Evolutionary conservation across 495 filamentous ascomycete species (phyloP).

Genomic region (Podospora bellae-mahoneyi): DNA sequence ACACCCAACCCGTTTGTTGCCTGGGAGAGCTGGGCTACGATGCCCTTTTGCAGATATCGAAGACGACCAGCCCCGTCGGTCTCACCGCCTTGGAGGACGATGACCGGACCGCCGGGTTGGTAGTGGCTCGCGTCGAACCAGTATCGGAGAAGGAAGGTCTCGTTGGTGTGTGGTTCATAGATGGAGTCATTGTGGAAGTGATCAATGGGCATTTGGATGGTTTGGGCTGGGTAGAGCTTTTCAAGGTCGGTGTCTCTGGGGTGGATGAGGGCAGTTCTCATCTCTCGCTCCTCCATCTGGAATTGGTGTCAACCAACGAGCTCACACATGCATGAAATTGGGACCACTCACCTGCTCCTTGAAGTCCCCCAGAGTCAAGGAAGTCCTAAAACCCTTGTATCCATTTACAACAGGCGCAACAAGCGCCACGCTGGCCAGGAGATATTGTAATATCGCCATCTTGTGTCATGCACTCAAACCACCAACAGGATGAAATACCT

Average conservation of each 20-base stretch:
- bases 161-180: slow-evolving; percentile 65
- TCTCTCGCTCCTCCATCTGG: slow-evolving; percentile 15
- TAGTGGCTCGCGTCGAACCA: slow-evolving; percentile 70
- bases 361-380: slow-evolving; percentile 19
- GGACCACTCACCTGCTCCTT: slow-evolving; percentile 16
- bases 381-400: slow-evolving; percentile 15
- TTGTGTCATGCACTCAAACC: background rate
- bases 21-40: slow-evolving; percentile 58
- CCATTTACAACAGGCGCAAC: slow-evolving; percentile 15
- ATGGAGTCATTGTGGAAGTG: slow-evolving; percentile 69
- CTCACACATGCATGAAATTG: background rate
- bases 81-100: slow-evolving; percentile 67
- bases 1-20: slow-evolving; percentile 68
- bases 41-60: slow-evolving; percentile 66
- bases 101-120: slow-evolving; percentile 65
- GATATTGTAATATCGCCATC: slow-evolving; percentile 19
- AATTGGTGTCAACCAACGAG: background rate
- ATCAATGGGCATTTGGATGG: slow-evolving; percentile 65
- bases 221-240: slow-evolving; percentile 40
- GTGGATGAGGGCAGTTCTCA: background rate
- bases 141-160: slow-evolving; percentile 61
- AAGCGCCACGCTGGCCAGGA: slow-evolving; percentile 15
- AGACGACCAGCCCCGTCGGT: slow-evolving; percentile 54
- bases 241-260: slow-evolving; percentile 15
- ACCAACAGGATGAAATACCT: background rate